Percentiles rank a stretch among this genome's conserved stretches.
Conservation (phyloP, 352 stramenopile genomes). For the Globisporangium acanthophoron region DNA sequence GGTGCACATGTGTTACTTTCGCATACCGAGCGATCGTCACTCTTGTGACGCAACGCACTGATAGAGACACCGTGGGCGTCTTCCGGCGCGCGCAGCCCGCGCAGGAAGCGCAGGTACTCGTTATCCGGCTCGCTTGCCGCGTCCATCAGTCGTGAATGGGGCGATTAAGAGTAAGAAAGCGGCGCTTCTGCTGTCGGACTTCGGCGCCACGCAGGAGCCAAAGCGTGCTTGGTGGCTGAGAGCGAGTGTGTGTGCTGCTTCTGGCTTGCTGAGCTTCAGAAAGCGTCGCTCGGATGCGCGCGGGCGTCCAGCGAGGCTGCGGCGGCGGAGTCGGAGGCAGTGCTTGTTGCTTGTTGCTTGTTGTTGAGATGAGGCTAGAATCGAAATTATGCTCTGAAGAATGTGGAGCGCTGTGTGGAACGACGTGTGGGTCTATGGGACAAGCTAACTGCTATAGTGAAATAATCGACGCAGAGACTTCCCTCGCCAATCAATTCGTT, state of each 20-base stretch:
- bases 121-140: slow-evolving; percentile 33
- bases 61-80: slow-evolving; percentile 38
- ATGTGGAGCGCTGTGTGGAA: neutral
- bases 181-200: neutral
- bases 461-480: neutral
- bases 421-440: neutral
- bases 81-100: slow-evolving; percentile 49
- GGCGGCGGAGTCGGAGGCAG: no score
- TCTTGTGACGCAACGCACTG: slow-evolving; percentile 19
- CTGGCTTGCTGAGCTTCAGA: no score
- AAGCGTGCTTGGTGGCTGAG: no score
- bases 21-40: no score
- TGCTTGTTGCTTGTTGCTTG: no score
- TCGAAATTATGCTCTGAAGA: no score
- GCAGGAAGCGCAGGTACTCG: slow-evolving; percentile 78
- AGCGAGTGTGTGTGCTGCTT: no score
- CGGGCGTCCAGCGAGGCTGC: no score
- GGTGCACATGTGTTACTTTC: neutral
- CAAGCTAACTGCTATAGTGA: neutral
- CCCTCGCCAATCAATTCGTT: slow-evolving; percentile 5
- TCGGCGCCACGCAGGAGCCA: neutral
- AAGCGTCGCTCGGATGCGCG: no score
- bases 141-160: slow-evolving; percentile 14
- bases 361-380: no score
- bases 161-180: neutral